phyloP scores from a whole-genome alignment of 345 rosid species.

The Microthlaspi erraticum region DNA sequence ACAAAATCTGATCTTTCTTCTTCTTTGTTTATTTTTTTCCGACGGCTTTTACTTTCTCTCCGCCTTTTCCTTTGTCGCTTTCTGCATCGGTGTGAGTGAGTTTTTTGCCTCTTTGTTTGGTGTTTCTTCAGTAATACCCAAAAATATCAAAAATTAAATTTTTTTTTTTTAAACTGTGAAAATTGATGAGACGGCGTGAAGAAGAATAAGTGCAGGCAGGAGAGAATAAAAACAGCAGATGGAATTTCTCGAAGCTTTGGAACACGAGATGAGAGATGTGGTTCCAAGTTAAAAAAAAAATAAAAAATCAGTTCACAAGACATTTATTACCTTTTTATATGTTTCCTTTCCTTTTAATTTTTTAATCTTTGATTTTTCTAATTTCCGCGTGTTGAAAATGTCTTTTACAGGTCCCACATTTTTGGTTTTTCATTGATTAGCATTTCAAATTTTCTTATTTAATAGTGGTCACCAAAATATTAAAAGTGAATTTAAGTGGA shows the following conservation, averaged over 20 bases:
- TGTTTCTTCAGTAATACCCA: constrained; percentile 22
- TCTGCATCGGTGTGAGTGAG: constrained; percentile 40
- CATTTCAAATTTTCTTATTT: neutral
- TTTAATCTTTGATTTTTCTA: neutral
- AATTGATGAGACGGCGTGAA: constrained; percentile 17
- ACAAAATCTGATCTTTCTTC: constrained; percentile 41
- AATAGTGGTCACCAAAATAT: constrained; percentile 10
- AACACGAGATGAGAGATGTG: constrained; percentile 38
- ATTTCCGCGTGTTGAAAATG: constrained; percentile 22
- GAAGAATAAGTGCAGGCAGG: constrained; percentile 28
- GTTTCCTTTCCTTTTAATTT: neutral
- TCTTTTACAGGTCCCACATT: constrained; percentile 26
- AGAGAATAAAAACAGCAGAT: constrained; percentile 38
- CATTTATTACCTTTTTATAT: constrained; percentile 25
- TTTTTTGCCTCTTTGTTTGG: constrained; percentile 41
- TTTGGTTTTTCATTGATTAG: constrained; percentile 14
- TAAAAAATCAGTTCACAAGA: neutral
- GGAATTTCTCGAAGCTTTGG: constrained; percentile 37
- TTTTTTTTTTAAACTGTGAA: neutral
- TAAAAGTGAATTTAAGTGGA: neutral
- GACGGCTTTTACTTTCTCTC: constrained; percentile 35
- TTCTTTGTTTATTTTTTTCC: neutral
- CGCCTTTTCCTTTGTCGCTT: constrained; percentile 41
- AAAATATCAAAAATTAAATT: neutral
- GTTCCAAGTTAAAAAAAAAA: constrained; percentile 16